Percentiles rank a stretch among this genome's conserved stretches.
Conservation (phyloP, 164 flowering plant species). For the Magnolia kwangsiensis region DNA sequence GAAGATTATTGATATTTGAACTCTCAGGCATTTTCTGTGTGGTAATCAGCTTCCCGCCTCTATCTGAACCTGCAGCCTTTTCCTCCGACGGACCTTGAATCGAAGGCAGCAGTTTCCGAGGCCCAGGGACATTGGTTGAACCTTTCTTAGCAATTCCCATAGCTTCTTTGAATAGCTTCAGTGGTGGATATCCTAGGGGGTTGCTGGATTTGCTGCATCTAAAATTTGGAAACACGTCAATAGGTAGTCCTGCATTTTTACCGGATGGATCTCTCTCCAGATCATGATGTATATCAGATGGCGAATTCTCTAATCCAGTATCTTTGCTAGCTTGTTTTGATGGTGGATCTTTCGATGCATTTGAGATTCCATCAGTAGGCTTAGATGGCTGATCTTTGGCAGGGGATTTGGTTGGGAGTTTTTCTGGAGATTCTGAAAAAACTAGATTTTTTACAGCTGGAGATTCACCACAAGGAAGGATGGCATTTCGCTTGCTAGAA, state of each 20-base stretch:
- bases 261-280: not conserved
- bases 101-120: conserved; percentile 1
- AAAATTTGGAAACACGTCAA: not conserved
- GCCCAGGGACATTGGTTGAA: not conserved
- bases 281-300: not conserved
- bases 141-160: not conserved
- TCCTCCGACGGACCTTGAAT: not conserved
- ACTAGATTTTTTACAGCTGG: not conserved
- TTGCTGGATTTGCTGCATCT: not conserved
- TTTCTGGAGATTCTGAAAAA: not conserved
- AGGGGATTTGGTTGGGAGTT: not conserved
- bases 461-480: not conserved
- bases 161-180: not conserved
- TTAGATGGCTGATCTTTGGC: not conserved
- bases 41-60: not conserved
- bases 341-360: not conserved
- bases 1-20: not conserved
- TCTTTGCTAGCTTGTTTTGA: not conserved
- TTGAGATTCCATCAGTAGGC: not conserved
- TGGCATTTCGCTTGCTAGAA: not conserved
- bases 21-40: not conserved
- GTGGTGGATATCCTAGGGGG: not conserved
- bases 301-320: not conserved
- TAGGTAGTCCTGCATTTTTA: not conserved
- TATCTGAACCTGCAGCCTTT: not conserved